Evolutionary conservation across 345 rosid genomes (phyloP).

Genomic region (Turnera subulata): DNA sequence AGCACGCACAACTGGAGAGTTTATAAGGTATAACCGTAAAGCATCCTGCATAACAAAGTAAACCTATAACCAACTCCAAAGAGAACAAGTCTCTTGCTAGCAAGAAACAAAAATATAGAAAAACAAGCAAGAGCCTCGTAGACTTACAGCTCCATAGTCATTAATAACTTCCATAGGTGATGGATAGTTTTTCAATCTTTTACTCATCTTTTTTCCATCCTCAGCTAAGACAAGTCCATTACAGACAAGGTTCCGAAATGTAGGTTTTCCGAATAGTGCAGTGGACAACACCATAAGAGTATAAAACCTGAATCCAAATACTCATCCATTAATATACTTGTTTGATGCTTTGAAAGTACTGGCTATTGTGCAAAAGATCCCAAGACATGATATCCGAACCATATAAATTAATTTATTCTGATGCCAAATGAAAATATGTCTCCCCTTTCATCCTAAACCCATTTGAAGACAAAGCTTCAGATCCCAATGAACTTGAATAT

Average conservation of each 20-base stretch:
- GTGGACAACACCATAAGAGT: slow-evolving; percentile 99
- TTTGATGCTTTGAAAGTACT: no score
- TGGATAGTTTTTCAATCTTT: slow-evolving; percentile 85
- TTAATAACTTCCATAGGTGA: slow-evolving; percentile 82
- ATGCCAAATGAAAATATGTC: no score
- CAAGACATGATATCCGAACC: no score
- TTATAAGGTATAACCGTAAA: slow-evolving; percentile 81
- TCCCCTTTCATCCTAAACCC: no score
- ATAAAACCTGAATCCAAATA: slow-evolving; percentile 61
- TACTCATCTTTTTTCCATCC: slow-evolving; percentile 99
- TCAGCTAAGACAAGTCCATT: slow-evolving; percentile 97
- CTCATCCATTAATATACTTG: neutral
- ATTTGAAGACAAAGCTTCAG: no score
- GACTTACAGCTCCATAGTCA: slow-evolving; percentile 95
- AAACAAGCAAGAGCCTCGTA: neutral
- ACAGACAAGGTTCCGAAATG: slow-evolving; percentile 90
- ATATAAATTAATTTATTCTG: no score
- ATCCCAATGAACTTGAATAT: neutral
- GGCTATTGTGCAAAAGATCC: no score
- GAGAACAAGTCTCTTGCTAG: neutral
- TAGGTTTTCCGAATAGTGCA: slow-evolving; percentile 91
- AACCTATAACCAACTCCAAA: slow-evolving; percentile 1
- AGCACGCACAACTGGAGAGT: slow-evolving; percentile 98
- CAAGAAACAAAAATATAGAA: neutral
- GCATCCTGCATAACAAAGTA: slow-evolving; percentile 61